Evolutionary conservation across 2,329 filamentous ascomycete genomes (phyloP), one percentile per base, ranked within the genome.

Genomic region (Aspergillus nomiae): DNA sequence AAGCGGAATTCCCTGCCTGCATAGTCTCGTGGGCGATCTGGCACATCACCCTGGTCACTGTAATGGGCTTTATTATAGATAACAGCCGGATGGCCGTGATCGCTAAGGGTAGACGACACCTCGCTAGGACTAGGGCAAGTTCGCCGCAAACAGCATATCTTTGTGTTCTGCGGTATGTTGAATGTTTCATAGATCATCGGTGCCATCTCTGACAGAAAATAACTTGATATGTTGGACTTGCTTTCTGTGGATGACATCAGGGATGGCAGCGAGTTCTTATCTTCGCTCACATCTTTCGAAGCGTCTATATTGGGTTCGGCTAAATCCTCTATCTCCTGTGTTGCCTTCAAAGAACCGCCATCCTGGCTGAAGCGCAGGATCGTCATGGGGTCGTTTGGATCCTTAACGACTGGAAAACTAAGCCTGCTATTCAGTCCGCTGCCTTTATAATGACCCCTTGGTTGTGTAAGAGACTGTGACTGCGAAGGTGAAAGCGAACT

Each of bases 61-160:
- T 97, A 98, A 71, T 90, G 94, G 0, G 94, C 89, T 73, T 93
- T 89, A 75, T 93, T 91, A 67, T 97, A 96, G 56, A 97, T 85
- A 16, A 91, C 85, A 62, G 89, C 83, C 0, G 91, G 90, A 10
- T 88, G 78, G 14, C 83, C 83, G 62, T 83, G 77, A n/a, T 82
- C 66, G 74, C 68, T 77, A 74, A 92, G 83, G 0, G 87, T 90
- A 1, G 80, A 79, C 3, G 80, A 72, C 1, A 92, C 80, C 69
- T 82, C 84, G 51, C 38, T 80, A 65, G 53, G 45, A 10, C 62
- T 65, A 14, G 79, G 78, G 26, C 71, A 68, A 7, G 69, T 45
- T 36, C 58, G 60, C 48, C 65, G 66, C 61, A 74, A 75, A 65
- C 69, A 72, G 63, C 63, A 71, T 16, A 74, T 63, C 45, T 56